A percentile compares a stretch with the other conserved stretches of the same genome.
Conservation (phyloP, 306 rosid species). For the Mucuna pruriens region DNA sequence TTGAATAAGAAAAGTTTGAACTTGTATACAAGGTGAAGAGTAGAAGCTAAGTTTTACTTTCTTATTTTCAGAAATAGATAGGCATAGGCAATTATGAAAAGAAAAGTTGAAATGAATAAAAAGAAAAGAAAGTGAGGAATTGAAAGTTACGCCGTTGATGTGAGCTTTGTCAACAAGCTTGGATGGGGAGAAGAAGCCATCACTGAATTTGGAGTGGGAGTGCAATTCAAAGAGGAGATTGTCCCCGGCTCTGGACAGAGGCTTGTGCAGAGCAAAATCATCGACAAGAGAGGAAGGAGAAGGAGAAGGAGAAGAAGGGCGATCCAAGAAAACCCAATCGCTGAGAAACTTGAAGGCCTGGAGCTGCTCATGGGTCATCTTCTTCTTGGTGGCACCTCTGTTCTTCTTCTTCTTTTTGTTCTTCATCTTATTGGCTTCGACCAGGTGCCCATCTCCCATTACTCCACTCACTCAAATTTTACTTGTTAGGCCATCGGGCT, state of each 20-base stretch:
- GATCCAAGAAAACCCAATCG: constrained; percentile 83
- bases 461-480: no score
- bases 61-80: no score
- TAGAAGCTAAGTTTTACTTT: no score
- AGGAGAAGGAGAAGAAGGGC: constrained; percentile 40
- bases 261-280: constrained; percentile 86
- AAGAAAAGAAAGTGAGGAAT: no score
- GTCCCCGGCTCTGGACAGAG: constrained; percentile 65
- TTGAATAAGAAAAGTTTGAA: no score
- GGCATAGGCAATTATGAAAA: no score
- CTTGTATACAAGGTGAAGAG: no score
- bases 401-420: constrained; percentile 73
- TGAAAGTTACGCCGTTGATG: constrained; percentile 63
- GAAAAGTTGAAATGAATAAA: no score
- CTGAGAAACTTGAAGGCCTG: constrained; percentile 74
- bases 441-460: constrained; percentile 57
- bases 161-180: constrained; percentile 90
- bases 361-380: constrained; percentile 82
- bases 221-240: constrained; percentile 83
- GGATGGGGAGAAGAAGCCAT: constrained; percentile 92
- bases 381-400: constrained; percentile 81
- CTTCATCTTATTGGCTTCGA: constrained; percentile 44
- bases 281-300: constrained; percentile 59
- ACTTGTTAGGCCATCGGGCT: constrained; percentile 28
- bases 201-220: constrained; percentile 92